Percentiles rank a stretch among this genome's conserved stretches.
Conservation (phyloP, 129 eudicot genomes). For the Tagetes patula region DNA sequence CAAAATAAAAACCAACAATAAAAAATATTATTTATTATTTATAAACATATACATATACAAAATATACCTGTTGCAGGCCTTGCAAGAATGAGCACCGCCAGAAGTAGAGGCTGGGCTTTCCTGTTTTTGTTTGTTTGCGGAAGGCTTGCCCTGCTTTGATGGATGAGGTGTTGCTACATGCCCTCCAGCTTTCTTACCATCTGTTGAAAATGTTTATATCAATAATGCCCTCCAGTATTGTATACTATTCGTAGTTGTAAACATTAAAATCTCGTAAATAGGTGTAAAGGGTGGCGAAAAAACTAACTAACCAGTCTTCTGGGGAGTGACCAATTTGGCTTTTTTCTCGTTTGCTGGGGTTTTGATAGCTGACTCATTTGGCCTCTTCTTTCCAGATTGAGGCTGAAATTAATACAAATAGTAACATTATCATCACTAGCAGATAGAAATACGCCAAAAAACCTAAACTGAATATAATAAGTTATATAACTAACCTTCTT, state of each 20-base stretch:
- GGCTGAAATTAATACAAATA: constrained; percentile 30
- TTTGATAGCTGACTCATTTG: constrained; percentile 54
- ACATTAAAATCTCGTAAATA: too few species aligned
- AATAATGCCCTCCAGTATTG: not conserved
- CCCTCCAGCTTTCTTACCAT: constrained; percentile 59
- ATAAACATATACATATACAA: too few species aligned
- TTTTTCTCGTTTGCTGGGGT: constrained; percentile 62
- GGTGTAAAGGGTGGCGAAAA: not conserved
- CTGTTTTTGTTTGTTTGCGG: constrained; percentile 59
- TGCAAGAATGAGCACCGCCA: constrained; percentile 55
- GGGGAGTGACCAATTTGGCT: constrained; percentile 73
- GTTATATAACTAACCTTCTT: constrained; percentile 49
- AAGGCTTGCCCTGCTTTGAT: constrained; percentile 55
- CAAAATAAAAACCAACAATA: not conserved
- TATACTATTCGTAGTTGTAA: not conserved
- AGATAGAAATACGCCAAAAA: not conserved
- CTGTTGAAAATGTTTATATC: constrained; percentile 14
- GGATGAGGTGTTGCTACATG: constrained; percentile 88
- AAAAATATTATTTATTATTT: too few species aligned
- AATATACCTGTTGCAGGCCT: constrained; percentile 54
- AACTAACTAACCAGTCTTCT: constrained; percentile 55
- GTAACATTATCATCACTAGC: not conserved
- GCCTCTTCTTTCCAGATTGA: constrained; percentile 73
- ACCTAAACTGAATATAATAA: not conserved
- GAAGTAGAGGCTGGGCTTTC: constrained; percentile 65